phyloP scores from a whole-genome alignment of 805 yeast species.

The Tetrapisispora iriomotensis region DNA sequence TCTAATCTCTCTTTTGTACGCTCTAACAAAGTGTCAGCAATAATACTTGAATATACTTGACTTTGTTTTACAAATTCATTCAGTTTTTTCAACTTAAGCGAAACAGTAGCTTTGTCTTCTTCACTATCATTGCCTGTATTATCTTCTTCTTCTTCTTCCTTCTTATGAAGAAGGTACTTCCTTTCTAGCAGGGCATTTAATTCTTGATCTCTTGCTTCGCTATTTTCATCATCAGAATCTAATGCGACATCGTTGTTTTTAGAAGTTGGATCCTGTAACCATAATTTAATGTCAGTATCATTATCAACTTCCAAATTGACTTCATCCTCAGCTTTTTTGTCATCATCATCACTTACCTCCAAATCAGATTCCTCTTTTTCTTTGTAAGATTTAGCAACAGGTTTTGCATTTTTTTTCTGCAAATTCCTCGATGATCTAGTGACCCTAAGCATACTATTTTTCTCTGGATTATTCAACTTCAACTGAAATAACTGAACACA shows the following conservation, averaged over 20 bases:
- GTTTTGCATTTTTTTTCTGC: neutral
- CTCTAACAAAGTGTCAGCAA: slow-evolving; percentile 61
- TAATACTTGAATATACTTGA: slow-evolving; percentile 76
- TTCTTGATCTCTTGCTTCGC: slow-evolving; percentile 7
- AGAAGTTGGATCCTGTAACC: slow-evolving; percentile 21
- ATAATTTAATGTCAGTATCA: slow-evolving; percentile 12
- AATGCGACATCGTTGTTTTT: slow-evolving; percentile 15
- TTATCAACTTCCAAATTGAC: slow-evolving; percentile 3
- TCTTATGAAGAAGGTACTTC: neutral
- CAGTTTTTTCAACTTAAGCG: slow-evolving; percentile 53
- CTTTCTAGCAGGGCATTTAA: neutral
- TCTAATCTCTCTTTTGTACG: slow-evolving; percentile 35
- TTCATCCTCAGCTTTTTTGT: slow-evolving; percentile 6
- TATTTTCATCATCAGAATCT: slow-evolving; percentile 18
- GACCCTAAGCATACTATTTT: neutral
- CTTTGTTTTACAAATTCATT: slow-evolving; percentile 76
- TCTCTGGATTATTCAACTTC: neutral
- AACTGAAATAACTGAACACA: neutral
- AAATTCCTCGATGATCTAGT: neutral
- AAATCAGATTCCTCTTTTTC: slow-evolving; percentile 27
- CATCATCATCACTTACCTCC: slow-evolving; percentile 12
- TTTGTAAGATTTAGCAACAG: slow-evolving; percentile 7
- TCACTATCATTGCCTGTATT: slow-evolving; percentile 15
- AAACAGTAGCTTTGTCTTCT: slow-evolving; percentile 37
- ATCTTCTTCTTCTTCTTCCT: slow-evolving; percentile 8